These are phyloP conservation scores for Dendrobium nobile DNA, from an alignment of 106 monocot genomes.

Conservation along the genomic window DNA sequence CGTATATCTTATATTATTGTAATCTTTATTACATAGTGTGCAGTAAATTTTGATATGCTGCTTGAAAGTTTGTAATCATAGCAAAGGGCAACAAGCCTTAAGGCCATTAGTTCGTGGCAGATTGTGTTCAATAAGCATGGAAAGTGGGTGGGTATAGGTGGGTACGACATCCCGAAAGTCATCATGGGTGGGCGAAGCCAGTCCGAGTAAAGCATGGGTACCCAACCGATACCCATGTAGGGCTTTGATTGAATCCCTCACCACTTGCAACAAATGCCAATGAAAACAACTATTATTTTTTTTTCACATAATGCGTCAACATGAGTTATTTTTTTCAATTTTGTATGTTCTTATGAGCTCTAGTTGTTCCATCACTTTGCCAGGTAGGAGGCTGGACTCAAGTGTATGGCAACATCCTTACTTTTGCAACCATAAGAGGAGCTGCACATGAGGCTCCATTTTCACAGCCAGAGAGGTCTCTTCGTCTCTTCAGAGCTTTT, in stretches of 20 bases:
- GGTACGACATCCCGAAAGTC: too few species aligned
- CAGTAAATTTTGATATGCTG: too few species aligned
- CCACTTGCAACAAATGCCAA: not conserved
- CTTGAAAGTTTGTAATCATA: too few species aligned
- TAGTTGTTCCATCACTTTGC: not conserved
- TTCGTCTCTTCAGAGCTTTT: slow-evolving; percentile 71
- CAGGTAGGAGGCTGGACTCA: slow-evolving; percentile 99
- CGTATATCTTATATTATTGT: too few species aligned
- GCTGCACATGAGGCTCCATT: slow-evolving; percentile 98
- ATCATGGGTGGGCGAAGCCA: too few species aligned
- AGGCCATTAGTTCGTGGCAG: too few species aligned
- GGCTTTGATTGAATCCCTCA: not conserved
- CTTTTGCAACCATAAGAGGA: slow-evolving; percentile 94
- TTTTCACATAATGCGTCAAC: not conserved
- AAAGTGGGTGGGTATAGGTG: too few species aligned
- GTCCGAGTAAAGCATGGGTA: too few species aligned
- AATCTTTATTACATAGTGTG: too few species aligned
- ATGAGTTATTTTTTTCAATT: not conserved
- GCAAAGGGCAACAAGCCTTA: too few species aligned
- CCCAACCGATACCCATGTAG: too few species aligned
- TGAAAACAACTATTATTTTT: not conserved
- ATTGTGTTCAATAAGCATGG: too few species aligned
- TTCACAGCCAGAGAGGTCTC: slow-evolving; percentile 94
- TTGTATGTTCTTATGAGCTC: not conserved
- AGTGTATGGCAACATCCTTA: slow-evolving; percentile 68